Conservation (phyloP, 2,329 filamentous ascomycete species). For the Daldinia sp. region DNA sequence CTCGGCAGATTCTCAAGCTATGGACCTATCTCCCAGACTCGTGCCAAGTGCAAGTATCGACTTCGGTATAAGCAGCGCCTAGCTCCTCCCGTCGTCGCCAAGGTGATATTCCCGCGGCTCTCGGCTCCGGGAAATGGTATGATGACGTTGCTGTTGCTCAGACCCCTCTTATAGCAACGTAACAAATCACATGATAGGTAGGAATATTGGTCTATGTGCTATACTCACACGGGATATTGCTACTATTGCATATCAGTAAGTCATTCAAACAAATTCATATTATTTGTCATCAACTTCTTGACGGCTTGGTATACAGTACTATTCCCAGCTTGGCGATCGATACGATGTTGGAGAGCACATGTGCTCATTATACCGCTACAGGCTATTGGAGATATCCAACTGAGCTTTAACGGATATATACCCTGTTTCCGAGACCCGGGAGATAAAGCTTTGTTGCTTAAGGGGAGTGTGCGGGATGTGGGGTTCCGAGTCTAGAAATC, state of each 20-base stretch:
- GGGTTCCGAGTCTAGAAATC: neutral
- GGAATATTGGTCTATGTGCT: neutral
- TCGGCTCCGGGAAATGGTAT: neutral
- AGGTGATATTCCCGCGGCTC: neutral
- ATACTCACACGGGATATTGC: neutral
- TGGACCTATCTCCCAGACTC: neutral
- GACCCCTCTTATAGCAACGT: neutral
- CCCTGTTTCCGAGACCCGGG: neutral
- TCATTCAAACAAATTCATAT: neutral
- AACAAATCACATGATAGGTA: neutral
- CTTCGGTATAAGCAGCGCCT: neutral
- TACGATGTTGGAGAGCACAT: neutral
- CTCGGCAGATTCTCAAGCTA: neutral
- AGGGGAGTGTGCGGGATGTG: neutral
- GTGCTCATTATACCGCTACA: neutral
- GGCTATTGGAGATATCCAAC: neutral
- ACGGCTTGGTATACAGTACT: neutral
- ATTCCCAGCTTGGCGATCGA: neutral
- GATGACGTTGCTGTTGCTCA: neutral
- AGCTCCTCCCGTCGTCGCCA: neutral
- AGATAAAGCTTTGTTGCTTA: neutral
- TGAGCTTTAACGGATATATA: neutral
- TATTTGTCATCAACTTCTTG: neutral
- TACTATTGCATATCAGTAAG: neutral
- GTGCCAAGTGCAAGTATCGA: neutral